Base-by-base conservation (phyloP, 805 yeast genomes). In the Yamadazyma sp. region DNA sequence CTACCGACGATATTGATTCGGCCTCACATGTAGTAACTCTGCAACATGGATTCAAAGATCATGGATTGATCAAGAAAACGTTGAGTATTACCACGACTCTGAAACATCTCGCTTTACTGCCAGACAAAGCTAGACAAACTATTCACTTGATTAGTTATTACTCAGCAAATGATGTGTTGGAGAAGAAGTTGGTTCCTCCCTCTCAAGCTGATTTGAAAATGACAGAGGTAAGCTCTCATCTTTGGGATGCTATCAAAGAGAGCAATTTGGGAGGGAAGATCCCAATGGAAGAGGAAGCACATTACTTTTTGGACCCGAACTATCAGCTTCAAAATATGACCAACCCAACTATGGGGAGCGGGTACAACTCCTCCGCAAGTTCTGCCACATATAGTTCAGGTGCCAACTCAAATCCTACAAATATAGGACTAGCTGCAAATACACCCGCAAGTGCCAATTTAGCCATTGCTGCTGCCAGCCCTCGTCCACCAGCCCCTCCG, bases 51-150 rank as follows among this genome's bases (percentile, higher is more conserved):
- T 82, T 80, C 53, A 81, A 80, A 52, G 80, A 77, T 32, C 70
- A 72, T 30, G 96, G 96, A 0, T 68, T 90, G 31, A 78, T 88
- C 42, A 90, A 90, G 58, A 88, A 89, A 58, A 86, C 97, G 0
- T 64, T 88, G 43, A 78, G 88, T 1, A 67, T 87, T 17, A 73
- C 79, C n/a, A 59, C 83, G 11, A 58, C 41, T 11, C 37, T 53
- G 9, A 56, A 57, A 35, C 64, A 60, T 11, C 50, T 60, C 17
- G 53, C 57, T 32, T 29, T 59, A 6, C 13, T n/a, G 11, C 49
- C 49, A 9, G 52, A 53, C 19, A 48, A 49, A 20, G 58, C 48
- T 28, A 56, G 54, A 30, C 75, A 71, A 49, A 76, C 84, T 3
- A 63, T 81, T 32, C 96, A 91, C 53, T 60, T 90, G 39, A 78